phyloP scores from a whole-genome alignment of 805 yeast genomes.

The Teunomyces gatunensis region DNA sequence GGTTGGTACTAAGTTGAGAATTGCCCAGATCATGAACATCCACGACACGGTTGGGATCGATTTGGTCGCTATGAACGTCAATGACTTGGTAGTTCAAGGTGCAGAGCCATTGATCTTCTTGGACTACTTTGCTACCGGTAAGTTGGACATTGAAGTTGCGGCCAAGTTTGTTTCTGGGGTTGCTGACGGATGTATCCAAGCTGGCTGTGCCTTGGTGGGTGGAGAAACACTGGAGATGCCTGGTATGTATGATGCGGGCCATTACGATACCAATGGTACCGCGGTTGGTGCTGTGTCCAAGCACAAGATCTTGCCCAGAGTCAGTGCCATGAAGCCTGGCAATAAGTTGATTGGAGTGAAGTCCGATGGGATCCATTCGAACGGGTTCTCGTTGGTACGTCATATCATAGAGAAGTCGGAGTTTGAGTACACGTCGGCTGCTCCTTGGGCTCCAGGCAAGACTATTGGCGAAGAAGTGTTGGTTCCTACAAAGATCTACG shows the following conservation, averaged over 20 bases:
- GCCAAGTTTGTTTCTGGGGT: conserved; percentile 91
- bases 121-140: conserved; percentile 95
- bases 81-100: conserved; percentile 97
- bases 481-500: conserved; percentile 92
- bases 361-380: conserved; percentile 94
- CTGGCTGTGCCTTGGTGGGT: conserved; percentile 97
- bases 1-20: conserved; percentile 94
- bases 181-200: conserved; percentile 89
- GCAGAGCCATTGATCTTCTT: conserved; percentile 95
- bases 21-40: conserved; percentile 84
- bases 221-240: conserved; percentile 99
- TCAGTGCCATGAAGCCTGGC: conserved; percentile 67
- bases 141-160: conserved; percentile 79
- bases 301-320: conserved; percentile 68
- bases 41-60: conserved; percentile 99
- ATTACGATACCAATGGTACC: conserved; percentile 97
- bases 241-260: conserved; percentile 93
- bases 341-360: conserved; percentile 82
- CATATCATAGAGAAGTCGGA: conserved; percentile 76
- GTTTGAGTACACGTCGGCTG: conserved; percentile 65
- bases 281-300: conserved; percentile 95
- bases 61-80: conserved; percentile 98
- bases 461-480: conserved; percentile 85
- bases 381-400: conserved; percentile 93
- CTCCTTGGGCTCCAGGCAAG: conserved; percentile 77